phyloP scores from a whole-genome alignment of 768 basidiomycete species.

The Xerocomus potaroensis region DNA sequence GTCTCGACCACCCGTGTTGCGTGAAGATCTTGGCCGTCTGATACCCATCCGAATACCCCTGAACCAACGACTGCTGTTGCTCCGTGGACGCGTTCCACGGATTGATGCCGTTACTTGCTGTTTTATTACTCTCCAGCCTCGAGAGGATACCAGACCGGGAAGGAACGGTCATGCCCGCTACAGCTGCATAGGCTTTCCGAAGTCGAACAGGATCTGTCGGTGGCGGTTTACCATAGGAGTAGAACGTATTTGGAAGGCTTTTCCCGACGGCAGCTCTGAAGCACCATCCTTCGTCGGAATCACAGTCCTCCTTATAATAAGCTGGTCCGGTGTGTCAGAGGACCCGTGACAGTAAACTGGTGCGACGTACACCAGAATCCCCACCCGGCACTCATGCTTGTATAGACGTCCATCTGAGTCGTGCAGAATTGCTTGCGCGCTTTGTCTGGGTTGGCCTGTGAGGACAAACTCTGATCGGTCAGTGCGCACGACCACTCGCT shows the following conservation, averaged over 20 bases:
- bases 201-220: conserved; percentile 19
- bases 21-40: conserved; percentile 54
- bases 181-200: conserved; percentile 16
- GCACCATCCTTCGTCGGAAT: conserved; percentile 62
- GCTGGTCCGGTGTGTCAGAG: conserved; percentile 31
- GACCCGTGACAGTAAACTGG: background rate
- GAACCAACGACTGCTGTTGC: conserved; percentile 14
- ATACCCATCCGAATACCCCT: conserved; percentile 61
- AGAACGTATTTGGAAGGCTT: conserved; percentile 55
- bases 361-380: conserved; percentile 58
- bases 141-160: conserved; percentile 13
- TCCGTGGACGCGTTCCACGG: conserved; percentile 7
- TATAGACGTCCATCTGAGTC: conserved; percentile 56
- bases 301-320: conserved; percentile 59
- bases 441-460: conserved; percentile 40
- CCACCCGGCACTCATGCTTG: conserved; percentile 57
- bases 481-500: conserved; percentile 53
- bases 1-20: conserved; percentile 39
- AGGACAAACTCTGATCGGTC: conserved; percentile 44
- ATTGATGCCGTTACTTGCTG: background rate
- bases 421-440: conserved; percentile 52
- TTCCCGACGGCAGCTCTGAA: conserved; percentile 58
- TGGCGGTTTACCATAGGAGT: conserved; percentile 39
- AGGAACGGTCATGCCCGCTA: conserved; percentile 12
- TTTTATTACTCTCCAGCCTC: background rate